phyloP scores from a whole-genome alignment of 169 alveolate species.

The Babesia bovis region DNA sequence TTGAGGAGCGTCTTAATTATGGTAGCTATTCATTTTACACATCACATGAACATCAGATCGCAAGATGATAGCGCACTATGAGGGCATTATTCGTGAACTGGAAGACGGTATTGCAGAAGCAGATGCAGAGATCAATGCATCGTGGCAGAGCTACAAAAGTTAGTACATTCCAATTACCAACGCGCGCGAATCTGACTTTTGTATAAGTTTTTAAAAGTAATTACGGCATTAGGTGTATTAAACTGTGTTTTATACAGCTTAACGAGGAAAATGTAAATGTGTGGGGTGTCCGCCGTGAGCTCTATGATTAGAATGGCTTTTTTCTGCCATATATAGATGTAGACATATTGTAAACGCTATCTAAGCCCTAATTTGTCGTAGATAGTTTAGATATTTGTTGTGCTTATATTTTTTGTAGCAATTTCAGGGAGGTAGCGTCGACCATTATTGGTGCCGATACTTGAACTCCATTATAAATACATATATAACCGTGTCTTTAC shows the following conservation, averaged over 20 bases:
- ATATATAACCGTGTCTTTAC: background rate
- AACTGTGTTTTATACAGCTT: background rate
- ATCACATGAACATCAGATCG: slow-evolving; percentile 12
- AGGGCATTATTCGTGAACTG: slow-evolving; percentile 51
- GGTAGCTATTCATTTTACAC: slow-evolving; percentile 14
- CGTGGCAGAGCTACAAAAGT: slow-evolving; percentile 42
- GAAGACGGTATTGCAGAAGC: slow-evolving; percentile 58
- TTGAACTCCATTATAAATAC: too few species aligned
- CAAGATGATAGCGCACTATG: slow-evolving; percentile 66
- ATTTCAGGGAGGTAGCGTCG: too few species aligned
- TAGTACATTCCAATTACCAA: too few species aligned
- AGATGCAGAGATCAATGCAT: slow-evolving; percentile 37
- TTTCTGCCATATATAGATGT: too few species aligned
- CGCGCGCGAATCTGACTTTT: too few species aligned
- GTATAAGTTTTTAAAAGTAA: too few species aligned
- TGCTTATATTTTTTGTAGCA: too few species aligned
- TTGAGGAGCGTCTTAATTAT: slow-evolving; percentile 58
- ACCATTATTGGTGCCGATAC: too few species aligned
- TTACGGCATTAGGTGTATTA: too few species aligned
- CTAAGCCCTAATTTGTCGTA: too few species aligned
- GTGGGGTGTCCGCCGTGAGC: slow-evolving; percentile 7
- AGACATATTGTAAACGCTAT: too few species aligned
- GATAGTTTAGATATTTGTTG: too few species aligned
- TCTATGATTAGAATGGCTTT: background rate
- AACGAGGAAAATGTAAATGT: background rate